Evolutionary conservation across 139 green algal species (phyloP), one percentile per base, ranked within the genome.

Genomic region (Eudorina sp.): DNA sequence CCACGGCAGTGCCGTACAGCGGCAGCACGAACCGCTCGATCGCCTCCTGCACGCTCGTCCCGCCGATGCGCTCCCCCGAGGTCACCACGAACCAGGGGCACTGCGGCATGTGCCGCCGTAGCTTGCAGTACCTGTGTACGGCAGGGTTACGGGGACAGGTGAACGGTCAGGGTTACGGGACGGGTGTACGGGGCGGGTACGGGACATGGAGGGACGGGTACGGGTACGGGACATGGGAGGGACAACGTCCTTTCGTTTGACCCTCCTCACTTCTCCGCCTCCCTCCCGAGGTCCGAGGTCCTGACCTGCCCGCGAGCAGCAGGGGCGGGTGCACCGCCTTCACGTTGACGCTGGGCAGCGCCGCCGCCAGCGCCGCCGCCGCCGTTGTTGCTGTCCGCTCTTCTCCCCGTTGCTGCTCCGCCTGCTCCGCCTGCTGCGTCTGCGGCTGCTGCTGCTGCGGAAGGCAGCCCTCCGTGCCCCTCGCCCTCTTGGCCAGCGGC

Each of bases 31-130:
- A 66, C 11, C 45, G 87, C 60, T 92, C 83, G 0, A 97, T 74
- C n/a, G 86, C 88, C 88, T 94, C 93, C 76, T 94, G 84, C 43
- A 97, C 82, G 4, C 85, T 92, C 9, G 80, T 74, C 36, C 82
- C 66, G 11, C 88, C 90, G 68, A 93, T 93, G 70, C 90, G 88
- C 72, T 68, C 36, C n/a, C 88, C 88, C 3, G 79, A 92, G 25
- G 40, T 3, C 51, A 75, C 40, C 45, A 91, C 80, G 45, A 89
- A 82, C 90, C 90, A 93, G 55, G 70, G 80, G 36, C 88, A 82
- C 72, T 93, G 90, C 23, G 90, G 90, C 90, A 93, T 93, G 79
- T 86, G 83, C 13, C 90, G 88, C 51, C 72, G 60, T 31, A 90
- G 41, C 79, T 93, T 93, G 53, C 90, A 87, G 90, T 93, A 93